Conservation (phyloP, 306 rosid genomes). For the Gastrolobium bilobum region DNA sequence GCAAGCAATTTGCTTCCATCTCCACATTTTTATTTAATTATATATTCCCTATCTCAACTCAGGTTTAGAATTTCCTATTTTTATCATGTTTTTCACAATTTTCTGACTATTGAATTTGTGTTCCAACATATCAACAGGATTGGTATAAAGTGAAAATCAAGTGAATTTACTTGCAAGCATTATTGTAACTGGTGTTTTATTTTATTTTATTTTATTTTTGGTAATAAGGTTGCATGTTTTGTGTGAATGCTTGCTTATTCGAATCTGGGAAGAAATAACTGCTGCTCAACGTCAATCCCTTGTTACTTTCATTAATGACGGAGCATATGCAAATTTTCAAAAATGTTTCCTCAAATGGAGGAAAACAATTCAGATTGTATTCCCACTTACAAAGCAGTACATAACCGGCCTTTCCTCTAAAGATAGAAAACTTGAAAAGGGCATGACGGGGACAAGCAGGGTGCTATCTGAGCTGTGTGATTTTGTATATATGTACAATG, state of each 20-base stretch:
- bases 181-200: background rate
- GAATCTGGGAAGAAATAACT: background rate
- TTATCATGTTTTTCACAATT: too few relatives aligned
- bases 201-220: background rate
- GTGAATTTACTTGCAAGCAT: background rate
- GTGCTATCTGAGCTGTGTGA: conserved; percentile 36
- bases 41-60: too few relatives aligned
- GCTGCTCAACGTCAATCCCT: background rate
- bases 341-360: conserved; percentile 29
- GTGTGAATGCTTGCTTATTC: background rate
- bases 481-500: conserved; percentile 45
- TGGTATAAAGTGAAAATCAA: background rate
- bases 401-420: background rate
- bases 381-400: conserved; percentile 12
- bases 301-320: background rate
- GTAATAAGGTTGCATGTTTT: background rate
- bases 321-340: conserved; percentile 1
- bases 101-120: background rate
- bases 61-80: too few relatives aligned
- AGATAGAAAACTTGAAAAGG: background rate
- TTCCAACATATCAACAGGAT: background rate
- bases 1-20: too few relatives aligned
- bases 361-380: conserved; percentile 12
- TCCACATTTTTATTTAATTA: too few relatives aligned
- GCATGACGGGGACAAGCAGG: background rate